phyloP scores from a whole-genome alignment of 257 asterid genomes.

The Capsicum baccatum region DNA sequence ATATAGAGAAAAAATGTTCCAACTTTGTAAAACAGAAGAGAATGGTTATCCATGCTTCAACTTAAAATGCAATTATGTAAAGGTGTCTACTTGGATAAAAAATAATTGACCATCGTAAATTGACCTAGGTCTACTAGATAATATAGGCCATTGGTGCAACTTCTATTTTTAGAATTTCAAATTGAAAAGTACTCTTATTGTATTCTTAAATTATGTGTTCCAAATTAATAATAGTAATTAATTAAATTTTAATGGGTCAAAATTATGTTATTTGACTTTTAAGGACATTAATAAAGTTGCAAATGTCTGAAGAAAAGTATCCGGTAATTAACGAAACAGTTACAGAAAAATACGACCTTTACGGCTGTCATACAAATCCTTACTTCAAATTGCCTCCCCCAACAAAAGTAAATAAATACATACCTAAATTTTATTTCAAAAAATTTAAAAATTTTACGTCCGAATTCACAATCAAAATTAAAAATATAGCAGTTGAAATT shows the following conservation, averaged over 20 bases:
- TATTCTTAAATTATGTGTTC: too few relatives aligned
- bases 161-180: too few relatives aligned
- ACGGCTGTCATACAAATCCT: conserved; percentile 24
- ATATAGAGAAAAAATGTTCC: too few relatives aligned
- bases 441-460: too few relatives aligned
- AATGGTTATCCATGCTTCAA: not conserved
- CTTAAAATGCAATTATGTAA: not conserved
- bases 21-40: not conserved
- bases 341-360: not conserved
- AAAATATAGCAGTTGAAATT: too few relatives aligned
- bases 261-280: conserved; percentile 33
- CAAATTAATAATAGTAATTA: not conserved
- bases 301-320: conserved; percentile 30
- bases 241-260: conserved; percentile 17
- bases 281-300: conserved; percentile 36
- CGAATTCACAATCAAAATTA: too few relatives aligned
- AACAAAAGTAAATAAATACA: not conserved
- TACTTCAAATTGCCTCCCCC: conserved; percentile 15
- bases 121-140: not conserved
- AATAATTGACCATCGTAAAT: not conserved
- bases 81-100: not conserved
- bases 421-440: too few relatives aligned
- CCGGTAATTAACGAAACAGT: conserved; percentile 38
- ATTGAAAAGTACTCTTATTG: too few relatives aligned
- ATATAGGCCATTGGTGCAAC: too few relatives aligned